Percentiles rank a stretch among this genome's conserved stretches.
These are phyloP conservation scores for Marasmius sp. DNA, from an alignment of 1,284 basidiomycete genomes.

Conservation along the genomic window DNA sequence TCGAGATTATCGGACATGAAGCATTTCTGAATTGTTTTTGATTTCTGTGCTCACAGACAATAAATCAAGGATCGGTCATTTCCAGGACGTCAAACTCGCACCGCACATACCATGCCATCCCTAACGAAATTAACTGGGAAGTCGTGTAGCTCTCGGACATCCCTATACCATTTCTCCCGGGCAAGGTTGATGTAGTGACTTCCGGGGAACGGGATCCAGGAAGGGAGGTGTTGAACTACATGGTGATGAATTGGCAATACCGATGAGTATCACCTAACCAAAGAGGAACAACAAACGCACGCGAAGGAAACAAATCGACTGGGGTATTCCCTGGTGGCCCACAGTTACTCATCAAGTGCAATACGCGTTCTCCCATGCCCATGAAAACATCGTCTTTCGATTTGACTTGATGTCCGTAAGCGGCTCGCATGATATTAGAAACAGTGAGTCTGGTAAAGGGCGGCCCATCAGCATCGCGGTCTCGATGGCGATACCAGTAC, in stretches of 20 bases:
- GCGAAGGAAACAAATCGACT: conserved; percentile 21
- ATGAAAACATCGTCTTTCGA: conserved; percentile 22
- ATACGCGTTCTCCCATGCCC: conserved; percentile 9
- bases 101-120: conserved; percentile 18
- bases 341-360: conserved; percentile 9
- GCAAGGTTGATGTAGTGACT: conserved; percentile 22
- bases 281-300: conserved; percentile 5
- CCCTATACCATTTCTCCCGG: not conserved
- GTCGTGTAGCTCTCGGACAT: conserved; percentile 7
- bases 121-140: conserved; percentile 12
- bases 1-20: not conserved
- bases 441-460: conserved; percentile 16
- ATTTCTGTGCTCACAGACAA: not conserved
- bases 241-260: not conserved
- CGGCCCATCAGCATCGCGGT: too few species aligned
- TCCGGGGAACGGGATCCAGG: conserved; percentile 23
- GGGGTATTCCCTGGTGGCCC: conserved; percentile 20
- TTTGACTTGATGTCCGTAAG: conserved; percentile 21
- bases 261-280: not conserved
- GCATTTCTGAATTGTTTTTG: not conserved
- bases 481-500: too few species aligned
- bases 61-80: not conserved
- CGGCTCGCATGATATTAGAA: conserved; percentile 20
- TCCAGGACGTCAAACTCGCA: not conserved
- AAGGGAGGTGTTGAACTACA: conserved; percentile 21